Conservation (phyloP, 371 early-diverging fungal genomes). For the Mucor velutinosus region DNA sequence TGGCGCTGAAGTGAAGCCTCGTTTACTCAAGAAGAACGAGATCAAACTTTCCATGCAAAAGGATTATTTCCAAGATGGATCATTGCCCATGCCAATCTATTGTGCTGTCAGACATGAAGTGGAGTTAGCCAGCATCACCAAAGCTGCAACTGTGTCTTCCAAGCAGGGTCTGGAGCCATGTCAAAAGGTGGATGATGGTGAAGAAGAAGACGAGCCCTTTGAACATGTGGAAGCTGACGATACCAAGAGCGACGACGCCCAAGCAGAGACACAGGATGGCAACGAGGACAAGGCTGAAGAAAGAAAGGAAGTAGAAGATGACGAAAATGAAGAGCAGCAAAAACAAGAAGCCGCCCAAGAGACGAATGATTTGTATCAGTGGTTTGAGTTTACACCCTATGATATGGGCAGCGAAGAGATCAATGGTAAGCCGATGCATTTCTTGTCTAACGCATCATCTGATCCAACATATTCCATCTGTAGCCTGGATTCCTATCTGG, state of each 20-base stretch:
- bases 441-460: background rate
- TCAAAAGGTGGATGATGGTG: background rate
- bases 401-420: conserved; percentile 79
- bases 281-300: conserved; percentile 17
- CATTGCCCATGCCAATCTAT: conserved; percentile 76
- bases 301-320: too few species aligned
- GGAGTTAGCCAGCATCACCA: conserved; percentile 6
- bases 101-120: conserved; percentile 71
- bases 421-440: conserved; percentile 43
- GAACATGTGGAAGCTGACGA: background rate
- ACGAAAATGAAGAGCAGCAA: background rate
- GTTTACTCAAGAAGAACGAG: conserved; percentile 23
- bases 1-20: conserved; percentile 23
- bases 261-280: background rate
- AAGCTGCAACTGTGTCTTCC: conserved; percentile 4
- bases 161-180: conserved; percentile 7
- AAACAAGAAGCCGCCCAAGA: background rate
- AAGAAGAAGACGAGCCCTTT: conserved; percentile 13
- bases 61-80: conserved; percentile 62
- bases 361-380: conserved; percentile 53
- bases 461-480: background rate
- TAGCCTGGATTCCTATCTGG: conserved; percentile 77
- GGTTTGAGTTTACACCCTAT: conserved; percentile 82
- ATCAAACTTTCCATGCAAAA: conserved; percentile 43
- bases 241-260: background rate